phyloP scores from a whole-genome alignment of 441 rosid species.

The Croton laevigatus region DNA sequence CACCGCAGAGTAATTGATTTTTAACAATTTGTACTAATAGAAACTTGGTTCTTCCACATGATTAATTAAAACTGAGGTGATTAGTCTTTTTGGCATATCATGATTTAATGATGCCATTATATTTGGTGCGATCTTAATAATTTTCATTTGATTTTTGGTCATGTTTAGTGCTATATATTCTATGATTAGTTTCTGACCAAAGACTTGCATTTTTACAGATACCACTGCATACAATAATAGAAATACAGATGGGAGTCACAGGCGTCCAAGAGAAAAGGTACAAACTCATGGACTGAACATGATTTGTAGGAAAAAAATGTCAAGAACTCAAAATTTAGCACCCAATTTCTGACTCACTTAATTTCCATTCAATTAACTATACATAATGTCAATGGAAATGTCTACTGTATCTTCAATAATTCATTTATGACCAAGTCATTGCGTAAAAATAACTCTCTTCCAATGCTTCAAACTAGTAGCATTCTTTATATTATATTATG shows the following conservation, averaged over 20 bases:
- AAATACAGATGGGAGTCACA: conserved; percentile 98
- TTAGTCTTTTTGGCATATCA: not conserved
- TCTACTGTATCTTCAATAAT: not conserved
- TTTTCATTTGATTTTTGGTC: not conserved
- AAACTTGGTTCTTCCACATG: not conserved
- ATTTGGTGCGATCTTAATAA: too few relatives aligned
- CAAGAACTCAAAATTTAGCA: not conserved
- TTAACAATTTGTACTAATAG: too few relatives aligned
- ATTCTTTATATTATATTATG: too few relatives aligned
- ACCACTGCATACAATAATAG: conserved; percentile 97
- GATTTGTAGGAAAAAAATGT: not conserved
- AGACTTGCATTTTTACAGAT: conserved; percentile 41
- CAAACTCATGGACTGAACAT: conserved; percentile 90
- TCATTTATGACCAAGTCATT: not conserved
- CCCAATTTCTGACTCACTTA: not conserved
- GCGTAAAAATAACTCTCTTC: not conserved
- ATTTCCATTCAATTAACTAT: not conserved
- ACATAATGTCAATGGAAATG: not conserved
- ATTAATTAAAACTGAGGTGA: not conserved
- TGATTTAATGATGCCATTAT: not conserved
- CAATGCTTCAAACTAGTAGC: not conserved
- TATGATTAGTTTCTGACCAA: not conserved
- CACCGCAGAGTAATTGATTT: not conserved
- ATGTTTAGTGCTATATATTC: not conserved
- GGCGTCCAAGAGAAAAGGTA: conserved; percentile 98